Percentiles rank a stretch among this genome's conserved stretches.
Conservation (phyloP, 1,284 basidiomycete species). For the Laetiporus sulphureus region DNA sequence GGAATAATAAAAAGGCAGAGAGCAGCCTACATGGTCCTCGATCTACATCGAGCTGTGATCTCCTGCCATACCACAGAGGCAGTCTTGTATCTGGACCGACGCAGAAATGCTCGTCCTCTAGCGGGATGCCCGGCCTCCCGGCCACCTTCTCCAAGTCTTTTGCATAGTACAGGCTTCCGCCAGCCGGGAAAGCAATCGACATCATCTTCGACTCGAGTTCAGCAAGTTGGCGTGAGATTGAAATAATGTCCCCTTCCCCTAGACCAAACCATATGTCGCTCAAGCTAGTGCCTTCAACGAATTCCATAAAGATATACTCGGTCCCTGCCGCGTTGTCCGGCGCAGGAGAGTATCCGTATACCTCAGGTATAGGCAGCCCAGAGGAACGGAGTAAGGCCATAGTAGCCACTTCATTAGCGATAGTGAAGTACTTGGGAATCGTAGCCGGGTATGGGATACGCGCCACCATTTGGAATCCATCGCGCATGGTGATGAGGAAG, state of each 20-base stretch:
- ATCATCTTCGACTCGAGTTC: constrained; percentile 43
- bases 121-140: constrained; percentile 27
- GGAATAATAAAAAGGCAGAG: constrained; percentile 23
- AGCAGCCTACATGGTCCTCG: constrained; percentile 38
- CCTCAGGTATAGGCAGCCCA: constrained; percentile 40
- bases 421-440: constrained; percentile 35
- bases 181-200: constrained; percentile 44
- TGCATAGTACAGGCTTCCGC: no score
- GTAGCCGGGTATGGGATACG: constrained; percentile 41
- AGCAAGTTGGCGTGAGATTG: constrained; percentile 36
- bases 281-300: constrained; percentile 34
- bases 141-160: constrained; percentile 34
- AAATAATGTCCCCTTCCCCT: constrained; percentile 34
- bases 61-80: no score
- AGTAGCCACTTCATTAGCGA: constrained; percentile 49
- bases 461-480: constrained; percentile 37
- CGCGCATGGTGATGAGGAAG: constrained; percentile 38
- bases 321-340: constrained; percentile 44
- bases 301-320: constrained; percentile 50
- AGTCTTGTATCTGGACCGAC: no score
- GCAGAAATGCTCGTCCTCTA: constrained; percentile 37
- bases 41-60: no score
- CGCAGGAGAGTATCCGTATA: constrained; percentile 44
- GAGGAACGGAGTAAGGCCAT: constrained; percentile 39
- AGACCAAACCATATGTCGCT: constrained; percentile 38